Evolutionary conservation across 1,284 basidiomycete species (phyloP).

Genomic region (Austroboletus rostrupii): DNA sequence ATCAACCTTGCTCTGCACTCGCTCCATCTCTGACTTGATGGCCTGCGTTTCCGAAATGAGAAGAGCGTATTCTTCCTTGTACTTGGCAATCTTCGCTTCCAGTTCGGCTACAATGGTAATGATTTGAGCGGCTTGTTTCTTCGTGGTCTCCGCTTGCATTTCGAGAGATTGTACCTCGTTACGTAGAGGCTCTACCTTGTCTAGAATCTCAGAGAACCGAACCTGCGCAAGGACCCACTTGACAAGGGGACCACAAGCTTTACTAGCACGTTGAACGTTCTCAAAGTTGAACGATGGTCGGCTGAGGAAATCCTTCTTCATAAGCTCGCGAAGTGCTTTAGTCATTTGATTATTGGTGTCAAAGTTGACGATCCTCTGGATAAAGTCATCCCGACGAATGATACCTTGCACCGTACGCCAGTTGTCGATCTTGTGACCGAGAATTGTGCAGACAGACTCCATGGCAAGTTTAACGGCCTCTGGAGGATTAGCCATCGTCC

Average conservation of each 20-base stretch:
- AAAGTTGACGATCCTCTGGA: constrained; percentile 94
- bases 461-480: constrained; percentile 97
- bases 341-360: constrained; percentile 93
- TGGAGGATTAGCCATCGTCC: constrained; percentile 98
- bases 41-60: constrained; percentile 97
- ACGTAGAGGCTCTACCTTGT: constrained; percentile 94
- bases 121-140: constrained; percentile 87
- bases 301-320: constrained; percentile 93
- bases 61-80: constrained; percentile 97
- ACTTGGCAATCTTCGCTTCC: constrained; percentile 87
- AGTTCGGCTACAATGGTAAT: constrained; percentile 92
- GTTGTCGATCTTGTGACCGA: constrained; percentile 96
- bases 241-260: constrained; percentile 96
- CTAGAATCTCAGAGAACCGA: constrained; percentile 94
- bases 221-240: constrained; percentile 99
- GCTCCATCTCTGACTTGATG: constrained; percentile 98
- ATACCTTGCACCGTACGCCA: constrained; percentile 97
- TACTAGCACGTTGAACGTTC: constrained; percentile 91
- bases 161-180: constrained; percentile 95
- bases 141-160: constrained; percentile 87
- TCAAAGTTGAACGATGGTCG: constrained; percentile 95
- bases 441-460: constrained; percentile 97
- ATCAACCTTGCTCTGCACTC: constrained; percentile 95
- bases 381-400: constrained; percentile 97
- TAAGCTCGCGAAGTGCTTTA: constrained; percentile 81